phyloP scores from a whole-genome alignment of 345 rosid species.

The Eucalyptus dawsonii region DNA sequence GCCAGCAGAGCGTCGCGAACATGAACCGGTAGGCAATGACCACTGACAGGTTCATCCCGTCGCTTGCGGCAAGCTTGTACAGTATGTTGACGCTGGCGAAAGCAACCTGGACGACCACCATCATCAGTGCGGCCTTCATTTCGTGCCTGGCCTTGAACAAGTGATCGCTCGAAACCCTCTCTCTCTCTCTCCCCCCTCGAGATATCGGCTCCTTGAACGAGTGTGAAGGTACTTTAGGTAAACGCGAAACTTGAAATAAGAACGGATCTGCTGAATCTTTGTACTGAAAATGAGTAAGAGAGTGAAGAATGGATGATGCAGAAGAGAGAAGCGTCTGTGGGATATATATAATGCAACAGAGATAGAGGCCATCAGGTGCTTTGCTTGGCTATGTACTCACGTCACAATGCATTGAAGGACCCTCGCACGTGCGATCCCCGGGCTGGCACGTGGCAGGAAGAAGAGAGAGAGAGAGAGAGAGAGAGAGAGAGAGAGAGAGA shows the following conservation, averaged over 20 bases:
- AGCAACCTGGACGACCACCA: neutral
- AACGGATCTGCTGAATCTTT: neutral
- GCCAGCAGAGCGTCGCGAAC: neutral
- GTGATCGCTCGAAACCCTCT: neutral
- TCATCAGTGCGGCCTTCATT: neutral
- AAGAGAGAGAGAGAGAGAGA: no score
- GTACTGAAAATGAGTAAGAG: neutral
- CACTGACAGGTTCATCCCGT: neutral
- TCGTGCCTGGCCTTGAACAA: neutral
- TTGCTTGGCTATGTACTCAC: neutral
- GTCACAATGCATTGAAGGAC: neutral
- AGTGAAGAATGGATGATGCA: neutral
- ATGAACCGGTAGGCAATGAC: neutral
- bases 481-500: no score
- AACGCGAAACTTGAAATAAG: neutral
- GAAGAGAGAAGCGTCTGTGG: neutral
- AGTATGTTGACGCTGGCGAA: neutral
- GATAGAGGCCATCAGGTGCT: fast-evolving
- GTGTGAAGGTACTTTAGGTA: neutral
- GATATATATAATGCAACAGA: neutral
- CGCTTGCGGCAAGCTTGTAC: neutral
- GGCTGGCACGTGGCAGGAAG: neutral
- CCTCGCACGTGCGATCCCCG: neutral
- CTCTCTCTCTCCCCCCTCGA: neutral
- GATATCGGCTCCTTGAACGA: neutral